phyloP scores from a whole-genome alignment of 2,329 filamentous ascomycete species.

The Nemania diffusa region DNA sequence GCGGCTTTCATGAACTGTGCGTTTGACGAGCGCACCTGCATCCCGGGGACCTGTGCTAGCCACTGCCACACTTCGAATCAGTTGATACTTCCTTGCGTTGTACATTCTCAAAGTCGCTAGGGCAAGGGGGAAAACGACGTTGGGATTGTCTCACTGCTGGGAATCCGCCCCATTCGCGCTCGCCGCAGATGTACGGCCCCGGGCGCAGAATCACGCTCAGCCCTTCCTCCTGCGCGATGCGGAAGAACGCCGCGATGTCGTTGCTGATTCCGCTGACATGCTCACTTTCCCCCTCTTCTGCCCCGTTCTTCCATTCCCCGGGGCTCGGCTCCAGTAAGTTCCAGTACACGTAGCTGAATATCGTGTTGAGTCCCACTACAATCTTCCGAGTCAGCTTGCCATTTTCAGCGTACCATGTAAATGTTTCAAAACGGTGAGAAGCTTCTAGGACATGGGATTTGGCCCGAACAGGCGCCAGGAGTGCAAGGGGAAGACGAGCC shows the following conservation, averaged over 20 bases:
- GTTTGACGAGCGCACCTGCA: slow-evolving; percentile 56
- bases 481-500: background rate
- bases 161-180: slow-evolving; percentile 61
- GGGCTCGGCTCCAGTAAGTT: slow-evolving; percentile 57
- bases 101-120: background rate
- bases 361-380: slow-evolving; percentile 59
- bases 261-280: slow-evolving; percentile 48
- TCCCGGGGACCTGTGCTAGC: slow-evolving; percentile 54
- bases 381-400: background rate
- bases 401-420: background rate
- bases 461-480: background rate
- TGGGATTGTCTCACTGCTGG: slow-evolving; percentile 45
- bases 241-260: slow-evolving; percentile 61
- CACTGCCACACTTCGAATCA: slow-evolving; percentile 42
- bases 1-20: slow-evolving; percentile 53
- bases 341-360: slow-evolving; percentile 64
- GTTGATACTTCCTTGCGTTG: background rate
- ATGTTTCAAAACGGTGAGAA: background rate
- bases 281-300: slow-evolving; percentile 22
- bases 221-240: slow-evolving; percentile 58
- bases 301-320: slow-evolving; percentile 52
- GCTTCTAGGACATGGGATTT: background rate
- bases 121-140: background rate
- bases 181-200: slow-evolving; percentile 61
- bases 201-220: slow-evolving; percentile 59